phyloP scores from a whole-genome alignment of 495 filamentous ascomycete species.

The Penicillium steckii region DNA sequence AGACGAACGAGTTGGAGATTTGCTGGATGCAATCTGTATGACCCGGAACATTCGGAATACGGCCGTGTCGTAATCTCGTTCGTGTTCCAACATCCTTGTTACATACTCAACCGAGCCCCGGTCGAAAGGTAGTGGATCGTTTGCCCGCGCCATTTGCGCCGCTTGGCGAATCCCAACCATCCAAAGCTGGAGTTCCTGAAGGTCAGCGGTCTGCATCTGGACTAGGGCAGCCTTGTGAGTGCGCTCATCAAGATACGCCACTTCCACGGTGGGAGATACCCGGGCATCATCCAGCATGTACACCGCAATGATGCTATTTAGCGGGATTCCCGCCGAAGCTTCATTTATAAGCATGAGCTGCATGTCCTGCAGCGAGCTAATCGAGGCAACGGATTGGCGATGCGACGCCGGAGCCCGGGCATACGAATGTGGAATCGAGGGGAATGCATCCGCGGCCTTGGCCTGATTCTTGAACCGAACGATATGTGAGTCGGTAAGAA shows the following conservation, averaged over 20 bases:
- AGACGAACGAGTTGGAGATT: conserved; percentile 59
- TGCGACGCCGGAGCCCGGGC: conserved; percentile 36
- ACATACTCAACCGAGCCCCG: conserved; percentile 63
- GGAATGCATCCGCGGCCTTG: conserved; percentile 67
- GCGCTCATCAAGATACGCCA: conserved; percentile 74
- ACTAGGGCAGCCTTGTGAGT: conserved; percentile 56
- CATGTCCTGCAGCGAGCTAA: conserved; percentile 61
- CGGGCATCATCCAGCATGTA: conserved; percentile 77
- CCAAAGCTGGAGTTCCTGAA: conserved; percentile 74
- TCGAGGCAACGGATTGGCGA: conserved; percentile 57
- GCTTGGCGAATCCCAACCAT: conserved; percentile 65
- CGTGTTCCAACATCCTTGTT: conserved; percentile 62
- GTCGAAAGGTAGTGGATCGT: conserved; percentile 55
- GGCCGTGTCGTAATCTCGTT: conserved; percentile 66
- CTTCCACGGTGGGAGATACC: conserved; percentile 76
- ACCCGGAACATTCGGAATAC: conserved; percentile 82
- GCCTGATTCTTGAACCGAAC: conserved; percentile 75
- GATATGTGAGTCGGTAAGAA: conserved; percentile 83
- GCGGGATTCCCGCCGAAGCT: conserved; percentile 53
- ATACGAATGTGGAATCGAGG: conserved; percentile 47
- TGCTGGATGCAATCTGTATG: conserved; percentile 66
- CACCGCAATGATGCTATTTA: conserved; percentile 73
- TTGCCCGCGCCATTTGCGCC: conserved; percentile 53
- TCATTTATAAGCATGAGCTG: conserved; percentile 52
- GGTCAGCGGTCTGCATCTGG: conserved; percentile 69